phyloP scores from a whole-genome alignment of 2,329 filamentous ascomycete genomes.

The Talaromyces sp. region DNA sequence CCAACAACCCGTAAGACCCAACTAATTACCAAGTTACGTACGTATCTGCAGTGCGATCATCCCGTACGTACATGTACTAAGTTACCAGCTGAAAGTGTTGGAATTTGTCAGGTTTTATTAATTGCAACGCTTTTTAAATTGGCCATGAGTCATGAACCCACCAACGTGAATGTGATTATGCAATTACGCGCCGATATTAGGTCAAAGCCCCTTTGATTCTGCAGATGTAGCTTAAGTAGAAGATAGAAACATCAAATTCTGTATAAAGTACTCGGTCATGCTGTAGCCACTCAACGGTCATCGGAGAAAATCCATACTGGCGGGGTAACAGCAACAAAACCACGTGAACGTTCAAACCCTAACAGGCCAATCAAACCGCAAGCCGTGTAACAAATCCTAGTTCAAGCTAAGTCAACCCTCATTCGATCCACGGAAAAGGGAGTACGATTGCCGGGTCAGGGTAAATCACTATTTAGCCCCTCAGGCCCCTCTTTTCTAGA shows the following conservation, averaged over 20 bases:
- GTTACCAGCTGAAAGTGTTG: background rate
- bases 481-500: constrained; percentile 9
- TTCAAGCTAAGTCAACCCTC: too few relatives aligned
- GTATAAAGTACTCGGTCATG: background rate
- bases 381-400: background rate
- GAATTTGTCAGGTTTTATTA: background rate
- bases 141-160: background rate
- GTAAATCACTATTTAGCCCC: constrained; percentile 5
- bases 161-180: background rate
- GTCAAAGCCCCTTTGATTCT: background rate
- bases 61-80: background rate
- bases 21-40: background rate
- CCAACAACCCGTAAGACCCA: background rate
- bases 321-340: background rate
- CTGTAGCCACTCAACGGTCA: background rate
- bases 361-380: constrained; percentile 4
- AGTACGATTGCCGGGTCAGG: background rate
- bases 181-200: background rate
- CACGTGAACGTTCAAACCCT: constrained; percentile 10
- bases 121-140: background rate
- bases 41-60: background rate
- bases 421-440: background rate
- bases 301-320: background rate
- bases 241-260: background rate
- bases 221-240: background rate